Evolutionary conservation across 805 yeast species (phyloP).

Genomic region (Myxozyma neglecta): DNA sequence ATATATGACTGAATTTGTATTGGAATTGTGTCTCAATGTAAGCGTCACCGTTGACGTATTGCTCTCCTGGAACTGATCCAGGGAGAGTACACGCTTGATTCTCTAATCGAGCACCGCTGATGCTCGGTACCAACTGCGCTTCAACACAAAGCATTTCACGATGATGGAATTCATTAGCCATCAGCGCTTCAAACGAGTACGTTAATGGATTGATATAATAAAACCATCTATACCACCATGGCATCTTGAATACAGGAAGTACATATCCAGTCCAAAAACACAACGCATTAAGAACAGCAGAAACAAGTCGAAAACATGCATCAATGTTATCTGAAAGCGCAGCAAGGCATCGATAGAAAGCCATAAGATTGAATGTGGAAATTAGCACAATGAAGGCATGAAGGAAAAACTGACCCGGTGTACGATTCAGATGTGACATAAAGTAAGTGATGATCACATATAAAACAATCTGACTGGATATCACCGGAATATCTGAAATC

Average conservation of each 20-base stretch:
- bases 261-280: slow-evolving; percentile 51
- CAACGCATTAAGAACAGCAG: slow-evolving; percentile 45
- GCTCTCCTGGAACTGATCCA: slow-evolving; percentile 59
- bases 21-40: slow-evolving; percentile 52
- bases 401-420: slow-evolving; percentile 55
- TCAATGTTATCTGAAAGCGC: slow-evolving; percentile 37
- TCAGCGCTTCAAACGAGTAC: slow-evolving; percentile 62
- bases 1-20: slow-evolving; percentile 52
- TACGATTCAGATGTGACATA: slow-evolving; percentile 53
- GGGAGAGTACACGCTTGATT: slow-evolving; percentile 55
- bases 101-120: slow-evolving; percentile 37
- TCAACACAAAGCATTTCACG: slow-evolving; percentile 54
- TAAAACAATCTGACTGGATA: slow-evolving; percentile 45
- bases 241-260: slow-evolving; percentile 53
- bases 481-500: slow-evolving; percentile 58
- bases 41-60: slow-evolving; percentile 57
- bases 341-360: slow-evolving; percentile 49
- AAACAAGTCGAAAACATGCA: slow-evolving; percentile 49
- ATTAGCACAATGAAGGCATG: slow-evolving; percentile 47
- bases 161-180: slow-evolving; percentile 65
- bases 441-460: slow-evolving; percentile 58
- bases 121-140: slow-evolving; percentile 54
- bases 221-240: slow-evolving; percentile 72
- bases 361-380: slow-evolving; percentile 47
- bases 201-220: slow-evolving; percentile 58